Evolutionary conservation across 2,329 filamentous ascomycete species (phyloP).

Genomic region (Shiraia sp.): DNA sequence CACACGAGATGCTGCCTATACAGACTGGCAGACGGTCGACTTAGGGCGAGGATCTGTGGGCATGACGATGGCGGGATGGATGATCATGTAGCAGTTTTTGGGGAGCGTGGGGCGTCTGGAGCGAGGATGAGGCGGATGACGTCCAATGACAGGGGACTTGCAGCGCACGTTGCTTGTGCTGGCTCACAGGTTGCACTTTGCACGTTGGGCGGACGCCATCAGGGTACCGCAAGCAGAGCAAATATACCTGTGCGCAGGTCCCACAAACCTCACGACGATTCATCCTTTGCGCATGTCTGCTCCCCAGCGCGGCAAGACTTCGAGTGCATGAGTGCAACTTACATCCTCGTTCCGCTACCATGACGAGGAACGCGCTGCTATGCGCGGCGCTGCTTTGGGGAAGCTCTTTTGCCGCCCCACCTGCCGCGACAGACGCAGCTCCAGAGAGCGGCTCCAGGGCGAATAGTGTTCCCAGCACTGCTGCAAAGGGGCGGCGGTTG

Average conservation of each 20-base stretch:
- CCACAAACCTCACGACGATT: conserved; percentile 2
- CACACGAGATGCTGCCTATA: not conserved
- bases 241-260: conserved; percentile 19
- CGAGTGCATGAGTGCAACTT: too few relatives aligned
- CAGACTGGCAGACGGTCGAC: not conserved
- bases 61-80: too few relatives aligned
- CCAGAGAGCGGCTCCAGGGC: conserved; percentile 11
- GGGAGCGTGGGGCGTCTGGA: conserved; percentile 9
- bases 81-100: too few relatives aligned
- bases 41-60: too few relatives aligned
- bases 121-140: conserved; percentile 12
- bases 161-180: conserved; percentile 23
- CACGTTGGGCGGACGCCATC: conserved; percentile 17
- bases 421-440: conserved; percentile 18
- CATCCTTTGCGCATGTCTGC: not conserved
- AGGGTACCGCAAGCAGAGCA: conserved; percentile 21
- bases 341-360: conserved; percentile 23
- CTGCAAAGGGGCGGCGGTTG: conserved; percentile 30
- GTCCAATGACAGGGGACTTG: conserved; percentile 26
- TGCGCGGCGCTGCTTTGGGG: conserved; percentile 32
- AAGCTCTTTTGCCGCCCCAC: conserved; percentile 33
- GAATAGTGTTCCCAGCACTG: conserved; percentile 11
- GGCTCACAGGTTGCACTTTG: conserved; percentile 15
- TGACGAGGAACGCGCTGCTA: conserved; percentile 28
- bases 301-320: not conserved